phyloP scores from a whole-genome alignment of 2,329 filamentous ascomycete species.

The Trichoderma sp. region DNA sequence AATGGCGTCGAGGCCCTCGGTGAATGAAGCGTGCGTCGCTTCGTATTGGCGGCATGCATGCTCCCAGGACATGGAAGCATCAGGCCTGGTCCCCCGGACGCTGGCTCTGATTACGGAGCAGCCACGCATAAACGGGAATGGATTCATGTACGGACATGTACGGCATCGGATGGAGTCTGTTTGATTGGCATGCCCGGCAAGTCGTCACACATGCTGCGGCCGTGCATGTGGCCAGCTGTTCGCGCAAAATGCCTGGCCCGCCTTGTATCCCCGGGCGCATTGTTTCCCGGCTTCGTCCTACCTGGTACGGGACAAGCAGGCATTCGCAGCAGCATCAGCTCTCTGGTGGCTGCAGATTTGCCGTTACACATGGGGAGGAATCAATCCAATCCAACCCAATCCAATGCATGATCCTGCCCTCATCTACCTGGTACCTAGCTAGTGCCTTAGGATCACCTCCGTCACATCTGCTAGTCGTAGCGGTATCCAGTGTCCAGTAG shows the following conservation, averaged over 20 bases:
- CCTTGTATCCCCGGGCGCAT: conserved; percentile 7
- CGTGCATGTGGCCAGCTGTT: conserved; percentile 20
- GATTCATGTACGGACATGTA: neutral
- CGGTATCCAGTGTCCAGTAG: neutral
- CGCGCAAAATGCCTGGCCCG: conserved; percentile 10
- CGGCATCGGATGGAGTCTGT: conserved; percentile 2
- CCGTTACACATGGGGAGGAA: neutral
- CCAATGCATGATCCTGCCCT: neutral
- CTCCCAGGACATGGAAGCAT: conserved; percentile 7
- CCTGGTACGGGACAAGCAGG: neutral
- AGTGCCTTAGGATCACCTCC: conserved; percentile 8
- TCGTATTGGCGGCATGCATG: conserved; percentile 19
- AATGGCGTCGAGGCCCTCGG: conserved; percentile 7
- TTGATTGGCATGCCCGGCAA: conserved; percentile 11
- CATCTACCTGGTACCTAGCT: conserved; percentile 2
- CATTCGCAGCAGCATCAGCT: neutral
- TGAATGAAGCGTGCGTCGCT: conserved; percentile 7
- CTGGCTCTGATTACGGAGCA: neutral
- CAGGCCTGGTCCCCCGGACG: conserved; percentile 12
- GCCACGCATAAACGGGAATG: neutral
- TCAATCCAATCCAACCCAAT: neutral
- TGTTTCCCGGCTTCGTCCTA: neutral
- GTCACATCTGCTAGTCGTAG: conserved; percentile 11
- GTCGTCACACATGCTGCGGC: conserved; percentile 12
- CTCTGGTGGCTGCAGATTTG: neutral